phyloP scores from a whole-genome alignment of 352 stramenopile genomes.

The Blastocystis sp. region DNA sequence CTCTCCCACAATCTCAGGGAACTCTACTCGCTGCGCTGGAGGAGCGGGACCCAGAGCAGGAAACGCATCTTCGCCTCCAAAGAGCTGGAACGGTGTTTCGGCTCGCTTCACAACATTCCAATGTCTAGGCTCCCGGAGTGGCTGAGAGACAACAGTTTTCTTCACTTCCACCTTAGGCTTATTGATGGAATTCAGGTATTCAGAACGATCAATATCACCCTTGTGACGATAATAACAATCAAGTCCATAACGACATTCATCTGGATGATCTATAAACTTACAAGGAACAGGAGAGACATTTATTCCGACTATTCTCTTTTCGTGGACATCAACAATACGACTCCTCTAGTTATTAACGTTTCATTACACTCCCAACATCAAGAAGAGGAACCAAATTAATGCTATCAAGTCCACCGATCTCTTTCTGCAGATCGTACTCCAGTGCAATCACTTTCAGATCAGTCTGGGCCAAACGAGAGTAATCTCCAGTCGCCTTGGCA shows the following conservation, averaged over 20 bases:
- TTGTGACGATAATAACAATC: conserved; percentile 33
- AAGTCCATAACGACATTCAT: conserved; percentile 13
- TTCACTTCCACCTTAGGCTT: neutral
- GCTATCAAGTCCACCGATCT: conserved; percentile 33
- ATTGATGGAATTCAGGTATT: neutral
- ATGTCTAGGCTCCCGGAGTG: neutral
- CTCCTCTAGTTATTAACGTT: neutral
- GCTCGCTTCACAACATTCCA: neutral
- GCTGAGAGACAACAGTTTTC: neutral
- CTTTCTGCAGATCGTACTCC: conserved; percentile 55
- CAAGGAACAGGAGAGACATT: conserved; percentile 36
- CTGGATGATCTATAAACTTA: conserved; percentile 23
- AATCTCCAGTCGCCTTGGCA: conserved; percentile 52
- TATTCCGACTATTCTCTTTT: conserved; percentile 49
- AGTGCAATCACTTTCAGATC: conserved; percentile 55
- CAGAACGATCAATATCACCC: conserved; percentile 3
- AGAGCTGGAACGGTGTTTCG: neutral
- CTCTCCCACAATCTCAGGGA: neutral
- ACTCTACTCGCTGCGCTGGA: neutral
- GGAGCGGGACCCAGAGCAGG: neutral
- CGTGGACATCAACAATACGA: conserved; percentile 40
- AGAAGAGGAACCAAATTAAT: conserved; percentile 50
- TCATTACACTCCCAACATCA: neutral
- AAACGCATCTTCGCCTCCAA: conserved; percentile 23
- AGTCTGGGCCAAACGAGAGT: conserved; percentile 45